These are phyloP conservation scores for Heteromeles arbutifolia DNA, from an alignment of 306 rosid genomes.

Conservation along the genomic window DNA sequence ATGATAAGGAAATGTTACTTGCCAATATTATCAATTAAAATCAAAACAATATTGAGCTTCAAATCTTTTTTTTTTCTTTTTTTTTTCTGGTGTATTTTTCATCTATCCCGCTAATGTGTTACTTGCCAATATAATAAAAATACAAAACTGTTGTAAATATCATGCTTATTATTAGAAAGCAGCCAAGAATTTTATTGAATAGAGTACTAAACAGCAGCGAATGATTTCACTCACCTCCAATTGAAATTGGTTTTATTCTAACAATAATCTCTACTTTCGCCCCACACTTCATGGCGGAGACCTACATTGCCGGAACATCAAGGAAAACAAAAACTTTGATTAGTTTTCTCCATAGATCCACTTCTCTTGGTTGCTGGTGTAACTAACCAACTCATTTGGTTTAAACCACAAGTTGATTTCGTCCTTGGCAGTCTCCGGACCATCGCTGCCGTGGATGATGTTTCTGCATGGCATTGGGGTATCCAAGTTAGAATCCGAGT, in stretches of 20 bases:
- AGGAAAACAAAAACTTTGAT: constrained; percentile 5
- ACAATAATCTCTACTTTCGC: constrained; percentile 6
- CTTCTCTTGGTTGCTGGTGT: constrained; percentile 80
- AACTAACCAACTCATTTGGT: constrained; percentile 76
- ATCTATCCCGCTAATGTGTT: too few species aligned
- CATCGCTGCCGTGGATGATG: constrained; percentile 97
- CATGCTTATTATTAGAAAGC: constrained; percentile 2
- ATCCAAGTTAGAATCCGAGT: not conserved
- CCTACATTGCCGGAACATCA: constrained; percentile 14
- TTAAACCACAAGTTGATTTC: constrained; percentile 88
- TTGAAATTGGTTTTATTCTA: constrained; percentile 18
- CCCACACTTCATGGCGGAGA: constrained; percentile 14
- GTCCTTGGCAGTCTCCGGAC: constrained; percentile 84
- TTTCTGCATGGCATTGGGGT: constrained; percentile 39
- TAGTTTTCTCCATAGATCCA: constrained; percentile 79
- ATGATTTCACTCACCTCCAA: constrained; percentile 14
- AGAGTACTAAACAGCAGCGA: not conserved
- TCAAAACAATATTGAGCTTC: too few species aligned
- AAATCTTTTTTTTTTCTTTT: too few species aligned
- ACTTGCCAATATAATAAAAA: too few species aligned
- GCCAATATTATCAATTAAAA: too few species aligned
- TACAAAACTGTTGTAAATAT: too few species aligned
- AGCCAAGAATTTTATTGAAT: not conserved
- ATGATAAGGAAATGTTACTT: too few species aligned
- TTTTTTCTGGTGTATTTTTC: too few species aligned